Evolutionary conservation across 164 flowering plant genomes (phyloP).

Genomic region (Amborella trichopoda): DNA sequence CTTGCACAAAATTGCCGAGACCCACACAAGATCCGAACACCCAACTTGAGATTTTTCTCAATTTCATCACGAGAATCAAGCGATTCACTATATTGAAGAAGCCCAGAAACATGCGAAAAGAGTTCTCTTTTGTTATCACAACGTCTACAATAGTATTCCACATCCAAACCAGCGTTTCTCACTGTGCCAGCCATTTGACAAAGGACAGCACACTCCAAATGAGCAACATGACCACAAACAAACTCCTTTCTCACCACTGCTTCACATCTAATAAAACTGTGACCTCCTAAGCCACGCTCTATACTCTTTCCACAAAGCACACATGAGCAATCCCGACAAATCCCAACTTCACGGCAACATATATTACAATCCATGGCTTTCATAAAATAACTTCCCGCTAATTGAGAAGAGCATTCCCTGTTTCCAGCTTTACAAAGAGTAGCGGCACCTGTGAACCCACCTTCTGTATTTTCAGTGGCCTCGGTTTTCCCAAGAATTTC

Average conservation of each 20-base stretch:
- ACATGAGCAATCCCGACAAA: slow-evolving; percentile 48
- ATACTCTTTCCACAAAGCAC: slow-evolving; percentile 47
- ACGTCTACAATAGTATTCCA: slow-evolving; percentile 77
- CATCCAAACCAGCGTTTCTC: slow-evolving; percentile 66
- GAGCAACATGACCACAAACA: slow-evolving; percentile 77
- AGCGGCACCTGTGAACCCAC: slow-evolving; percentile 13
- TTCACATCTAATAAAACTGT: slow-evolving; percentile 65
- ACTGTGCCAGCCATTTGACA: slow-evolving; percentile 83
- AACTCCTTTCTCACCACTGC: slow-evolving; percentile 25
- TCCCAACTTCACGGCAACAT: slow-evolving; percentile 24
- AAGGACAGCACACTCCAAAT: slow-evolving; percentile 67
- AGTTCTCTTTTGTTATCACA: slow-evolving; percentile 74
- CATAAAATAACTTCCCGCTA: slow-evolving; percentile 13
- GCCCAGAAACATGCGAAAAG: slow-evolving; percentile 38
- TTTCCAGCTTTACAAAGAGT: slow-evolving; percentile 61
- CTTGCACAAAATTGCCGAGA: slow-evolving; percentile 37
- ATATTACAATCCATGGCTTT: slow-evolving; percentile 52
- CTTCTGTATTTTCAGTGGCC: slow-evolving; percentile 15
- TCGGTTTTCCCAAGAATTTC: slow-evolving; percentile 8
- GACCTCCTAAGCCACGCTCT: slow-evolving; percentile 14
- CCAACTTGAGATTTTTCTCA: slow-evolving; percentile 47
- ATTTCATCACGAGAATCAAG: slow-evolving; percentile 35
- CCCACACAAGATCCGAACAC: slow-evolving; percentile 42
- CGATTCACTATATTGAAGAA: slow-evolving; percentile 37
- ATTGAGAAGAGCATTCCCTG: slow-evolving; percentile 23